A percentile compares a stretch with the other conserved stretches of the same genome.
These are phyloP conservation scores for Durio zibethinus DNA, from an alignment of 345 rosid genomes.

Conservation along the genomic window DNA sequence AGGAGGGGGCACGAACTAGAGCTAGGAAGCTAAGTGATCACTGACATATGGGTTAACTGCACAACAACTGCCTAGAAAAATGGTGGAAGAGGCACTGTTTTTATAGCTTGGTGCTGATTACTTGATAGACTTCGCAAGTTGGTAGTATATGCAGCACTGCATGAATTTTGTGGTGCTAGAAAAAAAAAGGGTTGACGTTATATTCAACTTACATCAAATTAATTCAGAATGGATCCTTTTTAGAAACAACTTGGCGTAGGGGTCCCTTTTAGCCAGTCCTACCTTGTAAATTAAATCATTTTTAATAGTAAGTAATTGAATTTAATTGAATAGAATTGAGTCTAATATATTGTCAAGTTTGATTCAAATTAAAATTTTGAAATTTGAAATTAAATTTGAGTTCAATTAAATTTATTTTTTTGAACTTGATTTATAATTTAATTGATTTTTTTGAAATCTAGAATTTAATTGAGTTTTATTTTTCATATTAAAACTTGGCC, in stretches of 20 bases:
- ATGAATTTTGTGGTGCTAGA: too few species aligned
- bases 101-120: not conserved
- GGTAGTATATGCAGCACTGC: not conserved
- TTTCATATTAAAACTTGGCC: too few species aligned
- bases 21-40: not conserved
- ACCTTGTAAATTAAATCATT: not conserved
- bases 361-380: too few species aligned
- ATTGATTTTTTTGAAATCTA: too few species aligned
- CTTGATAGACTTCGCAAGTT: not conserved
- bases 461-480: too few species aligned
- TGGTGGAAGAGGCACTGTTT: not conserved
- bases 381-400: too few species aligned
- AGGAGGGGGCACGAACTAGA: not conserved
- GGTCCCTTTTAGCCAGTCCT: not conserved
- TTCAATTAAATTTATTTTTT: too few species aligned
- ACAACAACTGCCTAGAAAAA: not conserved
- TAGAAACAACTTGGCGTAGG: not conserved
- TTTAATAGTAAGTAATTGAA: too few species aligned
- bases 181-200: not conserved
- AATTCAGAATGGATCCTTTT: not conserved
- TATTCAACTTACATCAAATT: not conserved
- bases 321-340: too few species aligned
- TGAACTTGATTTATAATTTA: too few species aligned
- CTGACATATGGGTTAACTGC: not conserved
- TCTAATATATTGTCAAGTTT: too few species aligned